Evolutionary conservation across 225 moss, liverwort and hornwort species (phyloP), one percentile per base, ranked within the genome.

Genomic region (Marchantia polymorpha): DNA sequence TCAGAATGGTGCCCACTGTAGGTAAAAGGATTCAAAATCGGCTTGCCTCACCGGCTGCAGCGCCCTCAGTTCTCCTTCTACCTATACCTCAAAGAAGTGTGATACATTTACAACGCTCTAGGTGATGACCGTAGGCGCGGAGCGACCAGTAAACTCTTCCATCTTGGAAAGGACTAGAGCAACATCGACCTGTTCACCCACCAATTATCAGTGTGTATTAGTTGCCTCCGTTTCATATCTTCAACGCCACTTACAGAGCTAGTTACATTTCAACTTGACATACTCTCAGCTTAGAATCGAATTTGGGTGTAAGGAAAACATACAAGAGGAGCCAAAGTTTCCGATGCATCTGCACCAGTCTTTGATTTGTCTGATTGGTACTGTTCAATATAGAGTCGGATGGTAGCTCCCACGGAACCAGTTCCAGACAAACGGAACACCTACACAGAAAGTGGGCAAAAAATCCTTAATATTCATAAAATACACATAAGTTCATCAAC

Each of bases 391-490:
- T 97, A 97, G 16, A 97, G 59, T 58, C 96, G 94, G 76, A 97
- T 90, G 6, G 96, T 97, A 22, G 96, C 96, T 83, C 96, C 96
- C 50, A 91, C 96, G 31, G 94, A 97, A 68, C 97, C 97, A 82
- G 97, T 97, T 76, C 97, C 97, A 55, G 97, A 97, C 74, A 97
- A 88, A 46, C 97, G 97, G 83, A 94, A 97, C 12, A 97, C 87
- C 95, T 95, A 82, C 77, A 85, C 11, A 76, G 9, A 26, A 72
- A 46, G 5, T 39, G 5, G 20, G 56, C 29, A 54, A 30, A 30
- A 56, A 10, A 46, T n/a, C n/a, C 31, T 52, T 19, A 54, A 13
- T 31, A 69, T 23, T 74, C 27, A 74, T 17, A 60, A 60, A 6
- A 60, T 60, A 60, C 7, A 22, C 59, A 15, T 60, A 3, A 60